Conservation (phyloP, 768 basidiomycete species). For the Asterophora parasitica region DNA sequence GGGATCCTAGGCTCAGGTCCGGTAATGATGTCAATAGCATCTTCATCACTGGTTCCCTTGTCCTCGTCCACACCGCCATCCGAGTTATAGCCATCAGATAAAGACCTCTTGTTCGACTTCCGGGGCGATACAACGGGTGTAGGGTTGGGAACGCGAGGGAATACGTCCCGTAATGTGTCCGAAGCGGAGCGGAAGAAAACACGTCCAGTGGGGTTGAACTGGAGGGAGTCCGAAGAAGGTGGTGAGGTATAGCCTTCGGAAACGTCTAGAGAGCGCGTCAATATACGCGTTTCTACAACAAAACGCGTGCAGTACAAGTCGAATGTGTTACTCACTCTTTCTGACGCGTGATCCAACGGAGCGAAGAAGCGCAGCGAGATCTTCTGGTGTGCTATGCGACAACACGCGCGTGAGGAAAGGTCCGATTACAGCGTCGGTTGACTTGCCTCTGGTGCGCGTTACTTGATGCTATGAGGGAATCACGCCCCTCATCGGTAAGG, state of each 20-base stretch:
- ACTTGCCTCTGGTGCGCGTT: conserved; percentile 13
- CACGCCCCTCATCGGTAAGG: conserved; percentile 22
- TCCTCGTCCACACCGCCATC: conserved; percentile 23
- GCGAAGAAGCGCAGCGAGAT: conserved; percentile 50
- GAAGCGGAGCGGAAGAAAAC: conserved; percentile 56
- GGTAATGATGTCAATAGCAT: conserved; percentile 9
- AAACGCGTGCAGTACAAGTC: neutral
- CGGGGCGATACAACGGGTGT: conserved; percentile 11
- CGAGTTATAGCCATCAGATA: conserved; percentile 24
- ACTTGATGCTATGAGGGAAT: conserved; percentile 16
- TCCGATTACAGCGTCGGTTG: neutral
- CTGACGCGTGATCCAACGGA: conserved; percentile 54
- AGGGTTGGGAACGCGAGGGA: conserved; percentile 11
- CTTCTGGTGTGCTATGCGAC: conserved; percentile 36
- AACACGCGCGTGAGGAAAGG: neutral
- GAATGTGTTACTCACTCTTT: conserved; percentile 42
- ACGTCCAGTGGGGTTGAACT: conserved; percentile 32
- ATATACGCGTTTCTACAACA: conserved; percentile 21
- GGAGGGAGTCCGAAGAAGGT: conserved; percentile 33
- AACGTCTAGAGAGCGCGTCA: conserved; percentile 42
- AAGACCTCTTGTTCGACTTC: conserved; percentile 30
- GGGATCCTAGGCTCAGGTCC: neutral
- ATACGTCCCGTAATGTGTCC: conserved; percentile 48
- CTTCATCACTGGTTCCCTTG: conserved; percentile 13
- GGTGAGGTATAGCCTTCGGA: conserved; percentile 51